Evolutionary conservation across 116 monocot genomes (phyloP).

Genomic region (Posidonia oceanica): DNA sequence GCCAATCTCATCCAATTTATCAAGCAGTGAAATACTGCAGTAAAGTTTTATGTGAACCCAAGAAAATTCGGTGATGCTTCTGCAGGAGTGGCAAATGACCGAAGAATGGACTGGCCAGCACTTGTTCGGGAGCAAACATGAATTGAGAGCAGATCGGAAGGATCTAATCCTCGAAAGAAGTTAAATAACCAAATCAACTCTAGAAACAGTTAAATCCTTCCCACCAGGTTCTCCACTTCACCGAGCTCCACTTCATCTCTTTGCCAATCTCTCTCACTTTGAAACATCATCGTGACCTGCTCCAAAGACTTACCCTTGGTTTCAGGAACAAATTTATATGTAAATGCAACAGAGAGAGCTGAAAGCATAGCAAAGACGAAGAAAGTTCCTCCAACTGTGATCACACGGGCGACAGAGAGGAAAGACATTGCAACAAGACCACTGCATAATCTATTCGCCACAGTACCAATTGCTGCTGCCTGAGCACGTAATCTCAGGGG

Average conservation of each 20-base stretch:
- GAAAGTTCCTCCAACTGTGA: conserved; percentile 71
- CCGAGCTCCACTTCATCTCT: conserved; percentile 59
- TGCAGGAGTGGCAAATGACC: neutral
- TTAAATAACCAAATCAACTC: neutral
- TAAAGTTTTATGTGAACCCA: neutral
- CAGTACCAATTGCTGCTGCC: conserved; percentile 59
- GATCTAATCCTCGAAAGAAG: neutral
- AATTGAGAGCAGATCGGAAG: neutral
- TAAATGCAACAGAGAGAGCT: conserved; percentile 64
- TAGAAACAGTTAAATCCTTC: conserved; percentile 8
- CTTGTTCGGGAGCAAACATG: neutral
- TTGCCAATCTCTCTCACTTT: conserved; percentile 29
- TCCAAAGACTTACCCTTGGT: conserved; percentile 88
- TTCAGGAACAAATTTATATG: conserved; percentile 59
- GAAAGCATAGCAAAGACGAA: conserved; percentile 54
- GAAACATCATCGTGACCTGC: conserved; percentile 68
- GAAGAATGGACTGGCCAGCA: no score
- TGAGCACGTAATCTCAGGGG: conserved; percentile 84
- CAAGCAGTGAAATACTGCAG: neutral
- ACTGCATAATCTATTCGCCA: conserved; percentile 67
- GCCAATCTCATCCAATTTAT: neutral
- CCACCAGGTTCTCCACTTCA: conserved; percentile 66
- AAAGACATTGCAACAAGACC: conserved; percentile 89
- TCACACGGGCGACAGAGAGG: conserved; percentile 47
- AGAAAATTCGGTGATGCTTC: neutral